A percentile compares a stretch with the other conserved stretches of the same genome.
Conservation (phyloP, 2,329 filamentous ascomycete species). For the Alternaria arbusti region DNA sequence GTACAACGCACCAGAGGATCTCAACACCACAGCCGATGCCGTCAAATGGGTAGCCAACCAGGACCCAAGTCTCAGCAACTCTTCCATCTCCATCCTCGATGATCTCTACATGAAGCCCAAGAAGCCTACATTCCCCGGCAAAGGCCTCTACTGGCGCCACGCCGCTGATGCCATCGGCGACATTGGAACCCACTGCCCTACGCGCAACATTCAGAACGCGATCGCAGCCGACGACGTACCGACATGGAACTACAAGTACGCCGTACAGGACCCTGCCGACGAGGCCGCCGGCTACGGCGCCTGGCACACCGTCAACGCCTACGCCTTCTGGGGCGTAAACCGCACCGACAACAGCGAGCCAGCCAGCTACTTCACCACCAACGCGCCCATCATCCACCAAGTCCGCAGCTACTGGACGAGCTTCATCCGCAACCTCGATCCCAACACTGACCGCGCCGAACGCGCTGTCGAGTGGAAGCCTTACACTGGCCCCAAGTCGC, state of each 20-base stretch:
- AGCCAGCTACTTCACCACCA: constrained; percentile 62
- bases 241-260: constrained; percentile 74
- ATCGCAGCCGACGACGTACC: constrained; percentile 47
- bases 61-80: constrained; percentile 61
- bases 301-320: constrained; percentile 69
- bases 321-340: constrained; percentile 70
- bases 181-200: constrained; percentile 69
- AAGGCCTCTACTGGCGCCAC: constrained; percentile 65
- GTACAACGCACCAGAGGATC: constrained; percentile 59
- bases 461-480: constrained; percentile 61
- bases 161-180: constrained; percentile 67
- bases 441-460: constrained; percentile 61
- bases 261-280: constrained; percentile 66
- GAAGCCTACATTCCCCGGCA: constrained; percentile 51
- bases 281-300: constrained; percentile 66
- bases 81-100: constrained; percentile 61
- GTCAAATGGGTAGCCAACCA: constrained; percentile 65
- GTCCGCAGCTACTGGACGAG: constrained; percentile 77
- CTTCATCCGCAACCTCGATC: constrained; percentile 71
- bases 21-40: constrained; percentile 56
- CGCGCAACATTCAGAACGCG: constrained; percentile 60
- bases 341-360: constrained; percentile 60
- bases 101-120: constrained; percentile 60
- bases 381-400: constrained; percentile 64
- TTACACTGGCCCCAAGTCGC: constrained; percentile 43